Percentiles rank a stretch among this genome's conserved stretches.
Evolutionary conservation across 768 basidiomycete species (phyloP).

Genomic region (Phaeotremella skinneri): DNA sequence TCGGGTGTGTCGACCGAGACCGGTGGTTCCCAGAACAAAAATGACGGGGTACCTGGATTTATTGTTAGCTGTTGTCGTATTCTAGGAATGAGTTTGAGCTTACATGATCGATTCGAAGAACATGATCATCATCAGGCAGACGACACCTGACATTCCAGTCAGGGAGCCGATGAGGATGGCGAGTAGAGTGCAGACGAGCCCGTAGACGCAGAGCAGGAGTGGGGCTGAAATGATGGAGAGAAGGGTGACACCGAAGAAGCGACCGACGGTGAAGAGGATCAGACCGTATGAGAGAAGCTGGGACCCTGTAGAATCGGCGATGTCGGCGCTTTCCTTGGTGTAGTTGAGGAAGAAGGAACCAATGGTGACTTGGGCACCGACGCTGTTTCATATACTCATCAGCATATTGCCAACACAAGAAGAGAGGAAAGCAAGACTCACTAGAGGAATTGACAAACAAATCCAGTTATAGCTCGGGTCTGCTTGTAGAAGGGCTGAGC

Average conservation of each 20-base stretch:
- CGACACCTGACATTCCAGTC: constrained; percentile 60
- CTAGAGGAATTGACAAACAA: constrained; percentile 68
- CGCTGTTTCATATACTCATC: constrained; percentile 57
- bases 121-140: constrained; percentile 65
- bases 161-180: constrained; percentile 58
- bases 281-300: constrained; percentile 70
- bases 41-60: constrained; percentile 52
- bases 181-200: constrained; percentile 58
- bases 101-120: constrained; percentile 64
- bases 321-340: constrained; percentile 61
- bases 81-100: constrained; percentile 13
- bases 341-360: constrained; percentile 65
- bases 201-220: constrained; percentile 61
- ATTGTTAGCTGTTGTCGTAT: no score
- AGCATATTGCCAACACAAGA: constrained; percentile 34
- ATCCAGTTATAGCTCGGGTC: constrained; percentile 68
- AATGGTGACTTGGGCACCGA: constrained; percentile 49
- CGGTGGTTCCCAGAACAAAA: constrained; percentile 54
- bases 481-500: constrained; percentile 65
- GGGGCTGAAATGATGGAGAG: constrained; percentile 67
- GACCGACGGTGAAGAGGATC: constrained; percentile 55
- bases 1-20: constrained; percentile 51
- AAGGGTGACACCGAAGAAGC: constrained; percentile 63
- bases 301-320: constrained; percentile 60
- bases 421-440: neutral